Evolutionary conservation across 179 eudicot species (phyloP), one percentile per base, ranked within the genome.

Genomic region (Camellia oleifera): DNA sequence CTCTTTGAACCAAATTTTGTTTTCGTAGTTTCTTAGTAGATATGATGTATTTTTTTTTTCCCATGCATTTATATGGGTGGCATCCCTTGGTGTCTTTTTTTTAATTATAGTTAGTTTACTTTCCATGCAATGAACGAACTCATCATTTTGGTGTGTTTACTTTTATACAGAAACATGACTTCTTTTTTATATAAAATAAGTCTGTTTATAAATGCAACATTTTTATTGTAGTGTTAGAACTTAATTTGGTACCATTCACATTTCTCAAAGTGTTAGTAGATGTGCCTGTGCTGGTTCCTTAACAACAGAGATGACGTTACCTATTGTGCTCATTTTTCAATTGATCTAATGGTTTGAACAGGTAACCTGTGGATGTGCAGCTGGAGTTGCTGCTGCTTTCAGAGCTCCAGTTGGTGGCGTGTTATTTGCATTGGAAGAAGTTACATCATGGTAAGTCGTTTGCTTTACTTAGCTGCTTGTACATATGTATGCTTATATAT

Each of bases 341-440:
- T 74, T 81, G 78, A 17, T 83, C 76, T 85, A 53, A 78, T 83
- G 70, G 84, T 85, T 88, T 84, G 86, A 81, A 90, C 89, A 96
- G 99, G 99, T 96, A 82, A 96, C 99, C 77, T 96, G 99, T 90
- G 99, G 99, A 89, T 96, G 98, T 94, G 99, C 99, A 84, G 99
- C 99, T 84, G 98, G 99, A 82, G 99, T 96, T 80, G 98, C 99
- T 82, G 99, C 99, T 86, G 99, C 99, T 78, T 96, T 96, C 56
- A 94, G 99, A 90, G 97, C 99, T 89, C 99, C 99, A 58, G 99
- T 96, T 77, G 99, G 99, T 50, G 99, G 99, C 58, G 98, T 96
- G 60, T 83, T 96, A 67, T 96, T 96, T 88, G 98, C 99, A 20
- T 87, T 96, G 63, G 99, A 94, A 88, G 99, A 96, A 87, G 99